Evolutionary conservation across 2,329 filamentous ascomycete genomes (phyloP), one percentile per base, ranked within the genome.

Genomic region (Neopestalotiopsis clavispora): DNA sequence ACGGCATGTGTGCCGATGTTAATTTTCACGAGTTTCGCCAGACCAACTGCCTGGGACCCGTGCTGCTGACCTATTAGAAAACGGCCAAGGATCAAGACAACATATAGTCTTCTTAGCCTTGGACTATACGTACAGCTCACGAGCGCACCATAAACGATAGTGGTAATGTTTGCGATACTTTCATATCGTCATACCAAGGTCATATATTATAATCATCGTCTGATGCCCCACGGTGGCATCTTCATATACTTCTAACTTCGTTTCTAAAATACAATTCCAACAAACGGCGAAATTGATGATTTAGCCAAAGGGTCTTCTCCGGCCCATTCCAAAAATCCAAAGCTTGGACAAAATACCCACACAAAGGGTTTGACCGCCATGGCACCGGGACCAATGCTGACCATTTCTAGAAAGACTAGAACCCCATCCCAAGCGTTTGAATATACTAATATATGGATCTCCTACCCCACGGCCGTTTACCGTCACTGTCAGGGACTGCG

Each of bases 321-420:
- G 45, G 45, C 45, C 45, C 17, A 52, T 52, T 17, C 45, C 45
- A 52, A 52, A 38, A 38, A 23, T 9, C n/a, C 45, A 20, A 17
- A 52, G 45, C n/a, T 20, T 52, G 14, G 45, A 6, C 9, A 7
- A 52, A 20, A 52, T 52, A 52, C n/a, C 45, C 45, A 23, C 42
- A 49, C 45, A 52, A 52, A 52, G n/a, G 45, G 45, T 52, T 52
- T 52, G 6, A 52, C 45, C 45, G 45, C 45, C 45, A 52, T 52
- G 45, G n/a, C n/a, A 52, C 45, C 45, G 45, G 45, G 45, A 52
- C 17, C n/a, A 52, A 52, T 52, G 45, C 45, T 52, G 17, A 20
- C 45, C n/a, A 52, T 52, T 52, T 52, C 45, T 52, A 52, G 45
- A 52, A 52, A 52, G 45, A 52, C 45, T 52, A 52, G 45, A 52